Evolutionary conservation across 2,329 filamentous ascomycete species (phyloP).

Genomic region (Xylariaceae sp.): DNA sequence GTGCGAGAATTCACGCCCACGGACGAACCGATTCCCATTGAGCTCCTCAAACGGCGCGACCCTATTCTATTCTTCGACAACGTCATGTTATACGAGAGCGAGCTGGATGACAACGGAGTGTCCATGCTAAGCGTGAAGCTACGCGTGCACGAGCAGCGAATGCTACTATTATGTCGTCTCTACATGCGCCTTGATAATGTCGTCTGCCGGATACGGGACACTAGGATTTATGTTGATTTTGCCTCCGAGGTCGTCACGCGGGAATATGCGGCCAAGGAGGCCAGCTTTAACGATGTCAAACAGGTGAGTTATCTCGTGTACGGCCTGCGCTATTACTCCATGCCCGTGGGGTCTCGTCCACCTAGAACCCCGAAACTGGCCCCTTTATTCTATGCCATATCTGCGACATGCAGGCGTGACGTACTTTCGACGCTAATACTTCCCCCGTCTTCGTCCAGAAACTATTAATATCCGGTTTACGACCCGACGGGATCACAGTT

Average conservation of each 20-base stretch:
- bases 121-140: constrained; percentile 86
- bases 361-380: too few relatives aligned
- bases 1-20: constrained; percentile 25
- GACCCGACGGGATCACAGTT: constrained; percentile 60
- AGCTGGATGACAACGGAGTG: constrained; percentile 96
- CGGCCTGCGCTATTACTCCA: background rate
- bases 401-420: background rate
- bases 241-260: constrained; percentile 69
- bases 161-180: constrained; percentile 78
- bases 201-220: constrained; percentile 80
- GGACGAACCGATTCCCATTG: constrained; percentile 63
- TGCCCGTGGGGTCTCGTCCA: background rate
- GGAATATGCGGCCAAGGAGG: constrained; percentile 88
- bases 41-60: constrained; percentile 80
- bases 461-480: constrained; percentile 34
- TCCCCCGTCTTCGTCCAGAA: constrained; percentile 24
- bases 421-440: background rate
- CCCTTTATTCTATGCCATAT: background rate
- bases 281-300: constrained; percentile 69
- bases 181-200: constrained; percentile 94
- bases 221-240: constrained; percentile 88
- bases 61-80: constrained; percentile 97
- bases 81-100: constrained; percentile 92
- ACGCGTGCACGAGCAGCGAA: constrained; percentile 81
- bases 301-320: constrained; percentile 44